Evolutionary conservation across 2,329 filamentous ascomycete genomes (phyloP).

Genomic region (Monosporascus ibericus): DNA sequence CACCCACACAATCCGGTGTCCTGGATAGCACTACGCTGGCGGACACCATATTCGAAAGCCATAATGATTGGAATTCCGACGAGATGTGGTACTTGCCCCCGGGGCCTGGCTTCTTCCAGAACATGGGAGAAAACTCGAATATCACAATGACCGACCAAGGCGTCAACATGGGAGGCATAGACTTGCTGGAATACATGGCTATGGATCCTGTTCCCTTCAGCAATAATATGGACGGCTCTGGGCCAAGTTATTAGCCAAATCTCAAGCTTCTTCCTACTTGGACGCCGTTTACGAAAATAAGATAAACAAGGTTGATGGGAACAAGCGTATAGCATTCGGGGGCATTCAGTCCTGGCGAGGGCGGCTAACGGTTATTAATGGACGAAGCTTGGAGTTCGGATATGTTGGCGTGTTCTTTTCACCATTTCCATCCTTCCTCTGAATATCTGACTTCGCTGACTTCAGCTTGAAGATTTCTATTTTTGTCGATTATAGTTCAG

Average conservation of each 20-base stretch:
- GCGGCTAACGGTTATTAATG: too few species aligned
- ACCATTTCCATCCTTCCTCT: too few species aligned
- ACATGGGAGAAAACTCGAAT: conserved; percentile 49
- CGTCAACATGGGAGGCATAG: conserved; percentile 60
- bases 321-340: too few species aligned
- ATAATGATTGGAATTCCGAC: conserved; percentile 46
- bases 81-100: conserved; percentile 65
- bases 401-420: too few species aligned
- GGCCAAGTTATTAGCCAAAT: not conserved
- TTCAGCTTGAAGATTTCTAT: too few species aligned
- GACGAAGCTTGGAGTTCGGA: too few species aligned
- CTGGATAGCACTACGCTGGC: conserved; percentile 25
- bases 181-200: conserved; percentile 63
- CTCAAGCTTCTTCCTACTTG: too few species aligned
- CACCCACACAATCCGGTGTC: conserved; percentile 32
- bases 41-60: conserved; percentile 40
- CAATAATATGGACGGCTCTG: conserved; percentile 14
- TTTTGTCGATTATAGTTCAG: too few species aligned
- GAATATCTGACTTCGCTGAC: too few species aligned
- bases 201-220: conserved; percentile 39
- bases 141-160: conserved; percentile 64
- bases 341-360: too few species aligned
- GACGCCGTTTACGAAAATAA: too few species aligned
- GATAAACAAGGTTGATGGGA: too few species aligned
- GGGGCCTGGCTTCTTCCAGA: conserved; percentile 59